These are phyloP conservation scores for Penicillium sp. DNA, from an alignment of 2,329 filamentous ascomycete genomes.

Conservation along the genomic window DNA sequence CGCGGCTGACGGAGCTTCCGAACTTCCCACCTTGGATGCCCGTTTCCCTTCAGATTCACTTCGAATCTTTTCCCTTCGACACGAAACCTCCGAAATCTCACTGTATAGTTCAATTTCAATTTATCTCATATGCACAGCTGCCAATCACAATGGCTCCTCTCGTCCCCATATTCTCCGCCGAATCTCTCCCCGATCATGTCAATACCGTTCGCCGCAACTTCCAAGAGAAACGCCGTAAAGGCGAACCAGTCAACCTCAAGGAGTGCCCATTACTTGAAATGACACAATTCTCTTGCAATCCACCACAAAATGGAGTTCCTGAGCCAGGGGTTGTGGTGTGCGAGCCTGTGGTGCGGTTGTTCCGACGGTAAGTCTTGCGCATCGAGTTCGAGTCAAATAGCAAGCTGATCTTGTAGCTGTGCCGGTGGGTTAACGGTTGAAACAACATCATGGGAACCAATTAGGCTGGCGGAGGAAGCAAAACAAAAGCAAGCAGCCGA, in stretches of 20 bases:
- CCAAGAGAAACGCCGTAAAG: conserved; percentile 53
- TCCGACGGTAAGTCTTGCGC: conserved; percentile 50
- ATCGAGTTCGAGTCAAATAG: neutral
- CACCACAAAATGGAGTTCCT: conserved; percentile 43
- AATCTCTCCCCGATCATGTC: conserved; percentile 50
- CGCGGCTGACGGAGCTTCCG: conserved; percentile 4
- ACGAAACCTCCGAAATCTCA: neutral
- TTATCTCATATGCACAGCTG: neutral
- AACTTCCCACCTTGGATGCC: neutral
- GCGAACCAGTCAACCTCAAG: conserved; percentile 48
- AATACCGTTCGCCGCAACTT: conserved; percentile 45
- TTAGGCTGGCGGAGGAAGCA: conserved; percentile 32
- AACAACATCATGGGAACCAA: conserved; percentile 59
- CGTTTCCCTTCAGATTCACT: neutral
- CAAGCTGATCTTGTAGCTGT: conserved; percentile 34
- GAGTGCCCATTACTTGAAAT: conserved; percentile 59
- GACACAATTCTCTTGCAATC: conserved; percentile 61
- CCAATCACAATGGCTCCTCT: conserved; percentile 52
- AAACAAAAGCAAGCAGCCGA: conserved; percentile 23
- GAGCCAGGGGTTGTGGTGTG: conserved; percentile 49
- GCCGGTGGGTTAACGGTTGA: conserved; percentile 57
- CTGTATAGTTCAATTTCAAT: neutral
- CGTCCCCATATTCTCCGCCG: conserved; percentile 52
- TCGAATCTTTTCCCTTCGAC: neutral
- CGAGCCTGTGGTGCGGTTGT: conserved; percentile 56